A percentile compares a stretch with the other conserved stretches of the same genome.
phyloP scores from a whole-genome alignment of 2,329 filamentous ascomycete species.

The Aspergillus jensenii region DNA sequence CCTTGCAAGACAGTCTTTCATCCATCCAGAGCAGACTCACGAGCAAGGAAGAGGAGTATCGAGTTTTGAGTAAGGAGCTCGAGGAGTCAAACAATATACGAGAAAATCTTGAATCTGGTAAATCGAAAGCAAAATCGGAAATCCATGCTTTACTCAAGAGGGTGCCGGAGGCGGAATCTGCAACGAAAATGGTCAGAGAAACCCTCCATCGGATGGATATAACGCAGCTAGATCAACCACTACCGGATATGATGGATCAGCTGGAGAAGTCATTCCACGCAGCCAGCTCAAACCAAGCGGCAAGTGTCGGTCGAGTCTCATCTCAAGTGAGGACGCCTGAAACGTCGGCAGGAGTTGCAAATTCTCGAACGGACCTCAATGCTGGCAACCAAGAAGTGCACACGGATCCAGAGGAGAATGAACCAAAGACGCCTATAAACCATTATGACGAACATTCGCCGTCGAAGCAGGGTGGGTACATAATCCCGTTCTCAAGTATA shows the following conservation, averaged over 20 bases:
- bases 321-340: neutral
- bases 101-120: slow-evolving; percentile 19
- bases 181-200: slow-evolving; percentile 22
- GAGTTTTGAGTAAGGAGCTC: slow-evolving; percentile 12
- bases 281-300: neutral
- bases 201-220: slow-evolving; percentile 18
- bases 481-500: slow-evolving; percentile 36
- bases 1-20: slow-evolving; percentile 8
- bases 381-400: neutral
- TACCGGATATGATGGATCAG: slow-evolving; percentile 19
- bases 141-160: slow-evolving; percentile 24
- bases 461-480: slow-evolving; percentile 14
- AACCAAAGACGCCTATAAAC: neutral
- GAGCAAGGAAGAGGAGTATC: slow-evolving; percentile 33
- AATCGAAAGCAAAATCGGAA: slow-evolving; percentile 23
- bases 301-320: neutral
- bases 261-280: slow-evolving; percentile 20
- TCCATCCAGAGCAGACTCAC: slow-evolving; percentile 15
- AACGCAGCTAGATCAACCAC: slow-evolving; percentile 15
- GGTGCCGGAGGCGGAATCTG: slow-evolving; percentile 27
- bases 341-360: neutral
- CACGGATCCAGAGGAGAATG: neutral
- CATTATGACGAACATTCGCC: neutral
- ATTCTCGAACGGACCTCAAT: neutral
- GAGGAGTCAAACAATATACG: slow-evolving; percentile 13